Conservation (phyloP, 1,284 basidiomycete genomes). For the Cutaneotrichosporon mucoides region DNA sequence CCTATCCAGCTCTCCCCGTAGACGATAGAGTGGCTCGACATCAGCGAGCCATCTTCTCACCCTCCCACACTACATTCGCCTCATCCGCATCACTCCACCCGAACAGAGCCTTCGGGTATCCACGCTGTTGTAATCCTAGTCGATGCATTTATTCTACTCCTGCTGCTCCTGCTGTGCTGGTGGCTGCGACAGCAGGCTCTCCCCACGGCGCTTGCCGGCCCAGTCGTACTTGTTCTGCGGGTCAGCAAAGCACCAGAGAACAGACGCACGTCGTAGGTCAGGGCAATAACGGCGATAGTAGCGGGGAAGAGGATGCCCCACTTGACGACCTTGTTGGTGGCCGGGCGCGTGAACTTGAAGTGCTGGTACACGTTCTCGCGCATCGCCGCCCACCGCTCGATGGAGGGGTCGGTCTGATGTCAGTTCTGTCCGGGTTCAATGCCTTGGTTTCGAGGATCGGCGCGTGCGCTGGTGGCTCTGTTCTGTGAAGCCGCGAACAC, state of each 20-base stretch:
- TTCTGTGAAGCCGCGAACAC: background rate
- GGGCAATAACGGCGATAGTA: slow-evolving; percentile 27
- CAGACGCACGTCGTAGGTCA: slow-evolving; percentile 36
- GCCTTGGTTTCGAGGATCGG: too few relatives aligned
- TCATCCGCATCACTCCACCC: background rate
- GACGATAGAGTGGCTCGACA: too few relatives aligned
- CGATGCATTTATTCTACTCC: slow-evolving; percentile 15
- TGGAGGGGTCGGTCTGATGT: slow-evolving; percentile 65
- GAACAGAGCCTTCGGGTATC: too few relatives aligned
- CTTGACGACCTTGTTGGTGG: slow-evolving; percentile 43
- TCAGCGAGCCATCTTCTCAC: too few relatives aligned
- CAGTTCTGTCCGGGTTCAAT: background rate
- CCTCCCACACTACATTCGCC: too few relatives aligned
- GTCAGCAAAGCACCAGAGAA: background rate
- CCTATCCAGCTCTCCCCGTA: background rate
- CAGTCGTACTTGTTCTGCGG: slow-evolving; percentile 35
- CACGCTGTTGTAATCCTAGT: slow-evolving; percentile 18
- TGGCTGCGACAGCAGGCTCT: slow-evolving; percentile 27
- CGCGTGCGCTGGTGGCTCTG: background rate
- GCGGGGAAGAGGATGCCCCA: slow-evolving; percentile 42
- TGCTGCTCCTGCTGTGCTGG: slow-evolving; percentile 15
- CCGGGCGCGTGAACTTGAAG: slow-evolving; percentile 69
- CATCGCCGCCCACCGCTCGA: slow-evolving; percentile 75
- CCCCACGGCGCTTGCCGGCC: slow-evolving; percentile 41
- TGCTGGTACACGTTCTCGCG: slow-evolving; percentile 72